phyloP scores from a whole-genome alignment of 345 rosid species.

The Syzygium grande region DNA sequence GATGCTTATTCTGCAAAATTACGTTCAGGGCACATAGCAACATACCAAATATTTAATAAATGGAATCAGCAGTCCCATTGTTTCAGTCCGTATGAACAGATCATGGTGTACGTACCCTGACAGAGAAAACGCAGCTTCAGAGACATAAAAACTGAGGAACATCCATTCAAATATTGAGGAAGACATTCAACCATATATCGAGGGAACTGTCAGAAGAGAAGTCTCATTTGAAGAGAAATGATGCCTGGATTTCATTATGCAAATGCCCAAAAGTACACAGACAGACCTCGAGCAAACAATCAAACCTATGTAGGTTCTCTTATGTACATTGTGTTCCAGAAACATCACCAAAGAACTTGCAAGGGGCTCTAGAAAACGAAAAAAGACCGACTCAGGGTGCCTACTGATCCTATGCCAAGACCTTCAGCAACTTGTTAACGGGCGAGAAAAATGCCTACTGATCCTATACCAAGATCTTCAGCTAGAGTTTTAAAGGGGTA shows the following conservation, averaged over 20 bases:
- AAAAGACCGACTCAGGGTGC: background rate
- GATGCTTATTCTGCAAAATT: background rate
- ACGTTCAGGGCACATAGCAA: background rate
- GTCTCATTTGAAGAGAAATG: background rate
- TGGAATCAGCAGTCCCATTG: background rate
- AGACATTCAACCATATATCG: background rate
- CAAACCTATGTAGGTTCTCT: background rate
- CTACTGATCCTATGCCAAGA: conserved; percentile 1
- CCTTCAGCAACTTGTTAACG: conserved; percentile 12
- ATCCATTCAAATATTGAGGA: background rate
- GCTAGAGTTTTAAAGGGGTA: background rate
- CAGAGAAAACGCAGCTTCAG: background rate
- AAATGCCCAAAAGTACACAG: background rate
- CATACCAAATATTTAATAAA: background rate
- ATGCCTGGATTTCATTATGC: background rate
- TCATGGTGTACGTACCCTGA: background rate
- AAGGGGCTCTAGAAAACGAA: background rate
- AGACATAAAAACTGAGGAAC: background rate
- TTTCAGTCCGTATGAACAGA: background rate
- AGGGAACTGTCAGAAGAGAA: background rate
- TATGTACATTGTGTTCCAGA: background rate
- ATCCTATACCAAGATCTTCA: background rate
- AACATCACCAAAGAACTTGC: background rate
- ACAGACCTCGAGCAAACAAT: background rate
- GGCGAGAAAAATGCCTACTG: background rate